Evolutionary conservation across 2,329 filamentous ascomycete genomes (phyloP).

Genomic region (Cladophialophora exuberans): DNA sequence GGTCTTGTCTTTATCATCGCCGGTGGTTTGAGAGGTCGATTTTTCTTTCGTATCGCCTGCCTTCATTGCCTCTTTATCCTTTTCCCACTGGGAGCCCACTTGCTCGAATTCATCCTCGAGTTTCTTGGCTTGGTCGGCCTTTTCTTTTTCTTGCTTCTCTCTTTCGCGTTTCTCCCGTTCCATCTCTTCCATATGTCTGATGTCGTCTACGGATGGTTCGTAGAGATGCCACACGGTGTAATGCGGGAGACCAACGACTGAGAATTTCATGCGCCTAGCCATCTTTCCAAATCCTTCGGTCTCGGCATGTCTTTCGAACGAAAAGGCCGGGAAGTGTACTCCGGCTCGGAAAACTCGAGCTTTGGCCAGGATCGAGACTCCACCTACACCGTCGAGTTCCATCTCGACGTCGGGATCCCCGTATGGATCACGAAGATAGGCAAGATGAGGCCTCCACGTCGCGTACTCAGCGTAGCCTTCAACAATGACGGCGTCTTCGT

Average conservation of each 20-base stretch:
- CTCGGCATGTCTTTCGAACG: constrained; percentile 97
- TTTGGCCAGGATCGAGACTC: constrained; percentile 96
- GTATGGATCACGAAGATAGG: constrained; percentile 94
- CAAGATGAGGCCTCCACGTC: constrained; percentile 95
- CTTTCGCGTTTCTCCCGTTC: constrained; percentile 79
- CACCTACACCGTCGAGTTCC: constrained; percentile 92
- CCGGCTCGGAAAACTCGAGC: constrained; percentile 92
- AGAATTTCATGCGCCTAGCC: constrained; percentile 94
- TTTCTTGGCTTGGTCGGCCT: constrained; percentile 73
- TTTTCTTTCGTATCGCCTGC: constrained; percentile 6
- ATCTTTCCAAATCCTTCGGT: constrained; percentile 99
- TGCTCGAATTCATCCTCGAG: constrained; percentile 81
- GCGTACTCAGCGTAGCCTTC: constrained; percentile 99
- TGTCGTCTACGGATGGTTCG: constrained; percentile 96
- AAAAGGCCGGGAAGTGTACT: constrained; percentile 97
- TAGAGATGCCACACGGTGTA: constrained; percentile 99
- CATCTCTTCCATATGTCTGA: constrained; percentile 99
- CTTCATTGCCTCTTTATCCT: constrained; percentile 80
- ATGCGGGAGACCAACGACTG: constrained; percentile 91
- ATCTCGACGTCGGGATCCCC: constrained; percentile 99
- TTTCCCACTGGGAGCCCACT: constrained; percentile 79
- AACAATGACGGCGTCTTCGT: constrained; percentile 98
- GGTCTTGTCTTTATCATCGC: background rate
- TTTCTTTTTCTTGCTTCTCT: constrained; percentile 78
- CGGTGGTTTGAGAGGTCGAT: constrained; percentile 2